phyloP scores from a whole-genome alignment of 2,329 filamentous ascomycete species.

The Aspergillus brasiliensis region DNA sequence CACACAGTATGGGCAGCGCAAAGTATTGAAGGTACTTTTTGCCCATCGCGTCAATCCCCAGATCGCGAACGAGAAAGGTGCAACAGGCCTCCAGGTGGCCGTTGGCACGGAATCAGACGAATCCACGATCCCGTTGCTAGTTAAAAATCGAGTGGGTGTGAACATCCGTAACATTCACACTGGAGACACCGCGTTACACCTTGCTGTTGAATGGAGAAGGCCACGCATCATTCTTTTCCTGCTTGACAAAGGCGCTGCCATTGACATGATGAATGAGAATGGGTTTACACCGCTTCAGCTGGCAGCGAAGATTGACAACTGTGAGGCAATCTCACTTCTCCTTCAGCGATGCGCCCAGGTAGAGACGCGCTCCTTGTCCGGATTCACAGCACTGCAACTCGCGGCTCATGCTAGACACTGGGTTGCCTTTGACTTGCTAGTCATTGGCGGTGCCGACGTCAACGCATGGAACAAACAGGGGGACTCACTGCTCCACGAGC shows the following conservation, averaged over 20 bases:
- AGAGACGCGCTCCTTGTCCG: slow-evolving; percentile 25
- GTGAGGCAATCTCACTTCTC: slow-evolving; percentile 32
- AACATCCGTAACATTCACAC: slow-evolving; percentile 26
- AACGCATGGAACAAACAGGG: slow-evolving; percentile 34
- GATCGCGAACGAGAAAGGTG: slow-evolving; percentile 23
- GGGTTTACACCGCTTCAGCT: slow-evolving; percentile 34
- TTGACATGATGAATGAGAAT: slow-evolving; percentile 27
- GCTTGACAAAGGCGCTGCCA: slow-evolving; percentile 30
- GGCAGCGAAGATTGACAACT: slow-evolving; percentile 31
- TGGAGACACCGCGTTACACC: slow-evolving; percentile 33
- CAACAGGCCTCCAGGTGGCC: slow-evolving; percentile 28
- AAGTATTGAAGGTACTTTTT: slow-evolving; percentile 29
- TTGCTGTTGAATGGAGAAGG: slow-evolving; percentile 27
- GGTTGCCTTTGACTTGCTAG: slow-evolving; percentile 33
- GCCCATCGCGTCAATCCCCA: slow-evolving; percentile 17
- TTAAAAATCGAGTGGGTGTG: slow-evolving; percentile 29
- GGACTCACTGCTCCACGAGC: slow-evolving; percentile 31
- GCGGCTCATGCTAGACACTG: slow-evolving; percentile 29
- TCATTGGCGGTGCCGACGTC: slow-evolving; percentile 34
- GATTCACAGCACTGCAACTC: slow-evolving; percentile 30
- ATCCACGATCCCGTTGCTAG: slow-evolving; percentile 32
- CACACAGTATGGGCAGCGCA: slow-evolving; percentile 27
- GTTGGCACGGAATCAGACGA: slow-evolving; percentile 34
- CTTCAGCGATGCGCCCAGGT: slow-evolving; percentile 29
- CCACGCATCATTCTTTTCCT: slow-evolving; percentile 32